These are phyloP conservation scores for Capsicum baccatum DNA, from an alignment of 257 asterid species.

Conservation along the genomic window DNA sequence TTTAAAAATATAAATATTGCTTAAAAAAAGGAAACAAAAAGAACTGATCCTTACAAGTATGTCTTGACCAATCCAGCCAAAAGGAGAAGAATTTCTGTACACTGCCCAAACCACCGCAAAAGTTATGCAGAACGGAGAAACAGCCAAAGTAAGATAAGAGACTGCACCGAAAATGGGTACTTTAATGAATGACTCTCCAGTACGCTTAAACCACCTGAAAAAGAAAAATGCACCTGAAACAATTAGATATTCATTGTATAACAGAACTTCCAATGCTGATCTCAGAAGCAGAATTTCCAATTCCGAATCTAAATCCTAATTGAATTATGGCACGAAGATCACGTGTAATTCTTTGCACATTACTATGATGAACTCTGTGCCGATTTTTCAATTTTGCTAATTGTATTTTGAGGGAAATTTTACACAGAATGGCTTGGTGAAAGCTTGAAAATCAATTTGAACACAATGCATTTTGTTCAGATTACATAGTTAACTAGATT, in stretches of 20 bases:
- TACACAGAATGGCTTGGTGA: neutral
- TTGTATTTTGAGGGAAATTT: neutral
- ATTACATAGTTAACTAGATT: neutral
- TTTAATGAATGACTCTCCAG: constrained; percentile 50
- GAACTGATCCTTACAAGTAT: constrained; percentile 57
- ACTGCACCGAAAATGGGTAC: constrained; percentile 60
- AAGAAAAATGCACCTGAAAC: neutral
- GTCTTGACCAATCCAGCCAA: constrained; percentile 98
- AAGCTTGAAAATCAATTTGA: neutral
- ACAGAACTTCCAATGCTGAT: neutral
- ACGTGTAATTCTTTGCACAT: neutral
- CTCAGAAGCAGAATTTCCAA: neutral
- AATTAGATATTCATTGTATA: neutral
- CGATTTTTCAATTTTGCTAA: neutral
- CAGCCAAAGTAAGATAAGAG: constrained; percentile 82
- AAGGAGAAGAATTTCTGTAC: constrained; percentile 53
- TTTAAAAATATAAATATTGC: neutral
- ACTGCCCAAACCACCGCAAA: constrained; percentile 90
- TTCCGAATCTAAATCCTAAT: neutral
- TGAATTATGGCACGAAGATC: neutral
- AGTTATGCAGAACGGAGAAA: constrained; percentile 83
- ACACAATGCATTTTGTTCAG: neutral
- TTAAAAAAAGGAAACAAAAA: neutral
- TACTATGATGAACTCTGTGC: neutral
- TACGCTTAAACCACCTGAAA: constrained; percentile 57